Percentiles rank a stretch among this genome's conserved stretches.
Evolutionary conservation across 139 green algal species (phyloP).

Genomic region (Coelastrella sp.): DNA sequence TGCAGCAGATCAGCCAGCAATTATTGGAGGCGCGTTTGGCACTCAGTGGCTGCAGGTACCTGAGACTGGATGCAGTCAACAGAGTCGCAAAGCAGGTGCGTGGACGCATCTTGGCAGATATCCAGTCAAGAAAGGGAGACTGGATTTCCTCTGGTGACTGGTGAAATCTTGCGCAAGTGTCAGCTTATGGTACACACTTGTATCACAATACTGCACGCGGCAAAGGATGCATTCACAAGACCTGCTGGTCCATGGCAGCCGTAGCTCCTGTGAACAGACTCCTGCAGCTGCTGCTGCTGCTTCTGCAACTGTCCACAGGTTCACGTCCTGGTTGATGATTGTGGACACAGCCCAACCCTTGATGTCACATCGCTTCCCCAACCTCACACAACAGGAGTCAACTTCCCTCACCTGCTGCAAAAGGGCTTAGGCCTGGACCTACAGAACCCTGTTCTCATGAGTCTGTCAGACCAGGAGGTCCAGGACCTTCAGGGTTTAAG

Average conservation of each 20-base stretch:
- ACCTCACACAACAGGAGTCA: conserved; percentile 1
- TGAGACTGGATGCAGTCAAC: background rate
- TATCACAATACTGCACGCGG: too few relatives aligned
- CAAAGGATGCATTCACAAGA: too few relatives aligned
- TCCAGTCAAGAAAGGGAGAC: too few relatives aligned
- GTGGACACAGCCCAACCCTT: background rate
- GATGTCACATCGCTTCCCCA: background rate
- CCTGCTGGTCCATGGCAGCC: too few relatives aligned
- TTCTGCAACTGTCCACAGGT: background rate
- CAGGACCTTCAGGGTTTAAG: background rate
- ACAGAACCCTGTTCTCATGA: background rate
- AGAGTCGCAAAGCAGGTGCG: background rate
- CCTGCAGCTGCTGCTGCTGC: background rate
- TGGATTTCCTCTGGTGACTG: too few relatives aligned
- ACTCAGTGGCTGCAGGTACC: conserved; percentile 32
- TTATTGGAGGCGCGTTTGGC: background rate
- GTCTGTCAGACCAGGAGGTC: background rate
- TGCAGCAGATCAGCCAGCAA: background rate
- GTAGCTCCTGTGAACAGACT: too few relatives aligned
- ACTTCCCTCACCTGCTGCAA: conserved; percentile 13
- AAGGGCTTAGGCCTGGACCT: conserved; percentile 2
- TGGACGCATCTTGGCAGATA: background rate
- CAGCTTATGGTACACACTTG: too few relatives aligned
- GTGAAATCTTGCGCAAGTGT: too few relatives aligned
- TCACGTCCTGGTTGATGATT: background rate